Evolutionary conservation across 2,329 filamentous ascomycete genomes (phyloP), one percentile per base, ranked within the genome.

Genomic region (Alternaria postmessia): DNA sequence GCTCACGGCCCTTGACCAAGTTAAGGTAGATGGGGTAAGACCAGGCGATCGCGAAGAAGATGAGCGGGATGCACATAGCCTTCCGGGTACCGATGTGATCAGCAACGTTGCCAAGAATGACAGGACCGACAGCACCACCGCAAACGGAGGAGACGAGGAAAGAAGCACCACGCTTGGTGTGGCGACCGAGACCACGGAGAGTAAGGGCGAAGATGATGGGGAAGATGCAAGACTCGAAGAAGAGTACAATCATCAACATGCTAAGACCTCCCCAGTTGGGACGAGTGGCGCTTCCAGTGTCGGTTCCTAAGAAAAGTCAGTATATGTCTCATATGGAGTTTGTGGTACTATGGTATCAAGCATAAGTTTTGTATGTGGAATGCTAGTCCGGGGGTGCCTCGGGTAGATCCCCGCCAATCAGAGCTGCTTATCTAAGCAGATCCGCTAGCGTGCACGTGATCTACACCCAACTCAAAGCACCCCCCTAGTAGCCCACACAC

Each of bases 161-260:
- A 1, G 75, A 78, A 20, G 75, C 75, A 32, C 77, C 77, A 42
- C 77, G 76, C 71, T 79, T 79, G 59, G 77, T 79, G 65, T 79
- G 76, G 20, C 76, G 70, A 52, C 77, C 77, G 6, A 79, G 72
- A 20, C 77, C 77, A 43, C 77, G 75, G 12, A 79, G 71, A 1
- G 73, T 72, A 4, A 77, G 66, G 1, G 77, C 75, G 61, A 79
- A 78, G 64, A 79, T 79, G 57, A 77, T 76, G 4, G 77, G 75
- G 70, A 79, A 79, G 57, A 78, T 75, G 61, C 75, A 78, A 24
- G 68, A 74, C 54, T 79, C 76, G 66, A 78, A 79, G 69, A 78
- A 79, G 22, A 78, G 68, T 1, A 77, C 75, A 20, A 79, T 64
- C 71, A 78, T 78, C 16, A 79, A 66, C 69, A 79, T 76, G 49